A percentile compares a stretch with the other conserved stretches of the same genome.
Evolutionary conservation across 169 alveolate genomes (phyloP).

Genomic region (Babesia bigemina): DNA sequence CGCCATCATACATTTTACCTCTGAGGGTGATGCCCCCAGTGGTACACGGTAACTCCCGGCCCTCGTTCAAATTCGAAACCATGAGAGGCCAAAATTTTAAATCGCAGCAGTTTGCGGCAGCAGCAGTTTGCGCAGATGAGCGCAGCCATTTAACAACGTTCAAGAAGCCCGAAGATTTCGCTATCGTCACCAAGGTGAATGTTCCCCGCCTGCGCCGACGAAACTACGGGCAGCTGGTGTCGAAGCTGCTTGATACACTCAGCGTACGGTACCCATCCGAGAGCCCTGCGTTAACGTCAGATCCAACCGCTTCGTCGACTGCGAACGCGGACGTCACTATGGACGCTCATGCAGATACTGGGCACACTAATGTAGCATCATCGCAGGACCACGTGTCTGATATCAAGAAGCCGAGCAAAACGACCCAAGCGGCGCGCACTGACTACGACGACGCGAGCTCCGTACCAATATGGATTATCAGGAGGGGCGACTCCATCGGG

Average conservation of each 20-base stretch:
- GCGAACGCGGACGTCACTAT: not conserved
- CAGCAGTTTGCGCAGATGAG: slow-evolving; percentile 13
- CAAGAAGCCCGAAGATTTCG: slow-evolving; percentile 5
- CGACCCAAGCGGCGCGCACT: not conserved
- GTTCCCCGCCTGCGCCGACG: slow-evolving; percentile 36
- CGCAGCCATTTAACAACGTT: slow-evolving; percentile 1
- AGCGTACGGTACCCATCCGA: not conserved
- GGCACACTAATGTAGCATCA: not conserved
- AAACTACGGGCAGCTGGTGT: slow-evolving; percentile 40
- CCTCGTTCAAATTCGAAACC: slow-evolving; percentile 16
- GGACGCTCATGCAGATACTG: not conserved
- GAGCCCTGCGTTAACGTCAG: not conserved
- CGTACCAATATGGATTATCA: slow-evolving; percentile 59
- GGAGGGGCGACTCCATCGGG: slow-evolving; percentile 35
- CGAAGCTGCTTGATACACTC: slow-evolving; percentile 32
- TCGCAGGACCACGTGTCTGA: not conserved
- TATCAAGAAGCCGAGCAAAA: not conserved
- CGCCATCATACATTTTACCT: slow-evolving; percentile 55
- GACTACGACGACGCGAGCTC: not conserved
- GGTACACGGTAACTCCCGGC: slow-evolving; percentile 37
- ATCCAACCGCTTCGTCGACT: not conserved
- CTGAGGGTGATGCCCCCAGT: slow-evolving; percentile 25
- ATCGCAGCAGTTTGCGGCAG: not conserved
- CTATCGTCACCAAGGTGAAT: slow-evolving; percentile 15
- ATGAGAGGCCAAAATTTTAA: slow-evolving; percentile 9